Evolutionary conservation across 2,329 filamentous ascomycete genomes (phyloP).

Genomic region (Aspergillus clavatus): DNA sequence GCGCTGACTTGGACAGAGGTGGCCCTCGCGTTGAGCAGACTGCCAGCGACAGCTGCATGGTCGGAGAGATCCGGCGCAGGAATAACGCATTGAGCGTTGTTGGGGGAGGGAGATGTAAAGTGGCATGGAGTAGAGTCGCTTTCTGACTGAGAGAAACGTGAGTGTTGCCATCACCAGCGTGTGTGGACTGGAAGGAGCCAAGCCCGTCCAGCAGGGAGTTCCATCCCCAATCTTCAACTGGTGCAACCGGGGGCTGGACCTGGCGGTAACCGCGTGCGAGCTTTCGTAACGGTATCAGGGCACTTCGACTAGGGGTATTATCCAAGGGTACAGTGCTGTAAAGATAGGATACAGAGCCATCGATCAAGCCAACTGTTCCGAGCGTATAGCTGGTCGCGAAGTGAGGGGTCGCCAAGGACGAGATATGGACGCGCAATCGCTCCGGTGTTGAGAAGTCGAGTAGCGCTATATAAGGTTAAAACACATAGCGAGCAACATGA

Average conservation of each 20-base stretch:
- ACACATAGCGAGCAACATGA: too few relatives aligned
- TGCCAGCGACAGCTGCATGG: conserved; percentile 73
- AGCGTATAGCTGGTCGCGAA: conserved; percentile 93
- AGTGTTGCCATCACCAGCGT: conserved; percentile 3
- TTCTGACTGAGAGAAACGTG: conserved; percentile 21
- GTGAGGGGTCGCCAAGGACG: conserved; percentile 84
- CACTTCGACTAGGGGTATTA: conserved; percentile 62
- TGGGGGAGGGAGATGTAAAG: conserved; percentile 55
- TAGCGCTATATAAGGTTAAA: conserved; percentile 53
- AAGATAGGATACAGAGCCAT: conserved; percentile 94
- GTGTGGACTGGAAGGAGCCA: conserved; percentile 7
- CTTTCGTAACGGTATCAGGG: conserved; percentile 68
- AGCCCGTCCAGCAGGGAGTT: conserved; percentile 26
- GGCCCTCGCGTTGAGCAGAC: conserved; percentile 39
- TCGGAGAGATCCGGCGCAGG: conserved; percentile 70
- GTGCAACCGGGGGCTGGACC: conserved; percentile 48
- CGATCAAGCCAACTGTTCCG: conserved; percentile 82
- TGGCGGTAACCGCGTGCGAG: conserved; percentile 80
- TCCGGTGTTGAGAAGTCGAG: conserved; percentile 83
- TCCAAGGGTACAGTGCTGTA: conserved; percentile 80
- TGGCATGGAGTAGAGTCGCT: conserved; percentile 43
- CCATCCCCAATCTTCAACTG: conserved; percentile 30
- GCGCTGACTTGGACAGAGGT: conserved; percentile 40
- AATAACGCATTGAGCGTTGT: conserved; percentile 84
- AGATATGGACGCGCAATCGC: conserved; percentile 79